Conservation (phyloP, 2,329 filamentous ascomycete species). For the Setomelanomma holmii region DNA sequence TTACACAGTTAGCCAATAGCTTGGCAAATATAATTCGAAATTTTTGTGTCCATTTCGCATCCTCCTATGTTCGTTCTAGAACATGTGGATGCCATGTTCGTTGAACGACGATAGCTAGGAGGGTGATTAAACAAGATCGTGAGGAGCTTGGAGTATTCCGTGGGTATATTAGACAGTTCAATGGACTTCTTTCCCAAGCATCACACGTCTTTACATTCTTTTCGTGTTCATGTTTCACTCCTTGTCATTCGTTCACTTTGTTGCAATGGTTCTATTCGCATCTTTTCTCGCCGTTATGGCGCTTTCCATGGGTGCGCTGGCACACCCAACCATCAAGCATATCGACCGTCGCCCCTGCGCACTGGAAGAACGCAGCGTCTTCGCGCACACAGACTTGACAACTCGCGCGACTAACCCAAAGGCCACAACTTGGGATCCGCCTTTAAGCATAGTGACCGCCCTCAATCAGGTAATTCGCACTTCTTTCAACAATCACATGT, state of each 20-base stretch:
- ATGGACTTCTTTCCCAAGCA: not conserved
- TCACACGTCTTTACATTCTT: not conserved
- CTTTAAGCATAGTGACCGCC: constrained; percentile 28
- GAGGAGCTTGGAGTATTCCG: no score
- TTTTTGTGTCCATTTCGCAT: no score
- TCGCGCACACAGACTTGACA: constrained; percentile 16
- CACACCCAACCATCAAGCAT: constrained; percentile 33
- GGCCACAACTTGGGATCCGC: constrained; percentile 32
- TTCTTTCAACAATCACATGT: not conserved
- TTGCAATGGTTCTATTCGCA: constrained; percentile 26
- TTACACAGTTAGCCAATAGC: not conserved
- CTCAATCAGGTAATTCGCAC: constrained; percentile 23
- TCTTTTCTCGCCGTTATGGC: constrained; percentile 20
- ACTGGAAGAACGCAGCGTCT: constrained; percentile 20
- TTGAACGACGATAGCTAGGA: not conserved
- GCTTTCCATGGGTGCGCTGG: constrained; percentile 26
- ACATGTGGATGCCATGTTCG: no score
- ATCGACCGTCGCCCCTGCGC: constrained; percentile 30
- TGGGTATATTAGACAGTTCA: no score
- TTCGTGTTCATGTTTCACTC: not conserved
- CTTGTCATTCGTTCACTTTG: not conserved
- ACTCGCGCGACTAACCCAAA: constrained; percentile 24
- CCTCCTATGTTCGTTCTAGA: no score
- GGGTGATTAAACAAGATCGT: not conserved
- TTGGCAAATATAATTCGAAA: not conserved